Conservation (phyloP, 2,329 filamentous ascomycete genomes). For the Parafenestella ontariensis region DNA sequence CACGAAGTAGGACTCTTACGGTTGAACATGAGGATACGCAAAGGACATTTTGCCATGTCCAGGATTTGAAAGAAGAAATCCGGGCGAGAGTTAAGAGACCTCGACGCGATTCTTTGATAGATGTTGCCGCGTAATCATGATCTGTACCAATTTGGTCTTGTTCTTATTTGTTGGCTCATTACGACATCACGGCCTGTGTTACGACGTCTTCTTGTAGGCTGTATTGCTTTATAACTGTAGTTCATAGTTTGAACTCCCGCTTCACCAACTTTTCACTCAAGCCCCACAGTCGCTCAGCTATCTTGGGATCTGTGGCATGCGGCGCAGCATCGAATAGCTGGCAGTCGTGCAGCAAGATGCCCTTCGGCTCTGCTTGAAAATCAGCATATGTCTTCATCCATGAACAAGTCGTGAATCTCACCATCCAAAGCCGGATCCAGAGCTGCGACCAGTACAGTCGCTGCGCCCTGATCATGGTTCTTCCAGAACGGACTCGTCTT, state of each 20-base stretch:
- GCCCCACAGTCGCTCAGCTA: conserved; percentile 38
- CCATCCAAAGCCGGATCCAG: conserved; percentile 40
- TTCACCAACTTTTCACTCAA: conserved; percentile 41
- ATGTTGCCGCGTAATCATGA: no score
- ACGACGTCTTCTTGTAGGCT: no score
- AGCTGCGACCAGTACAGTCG: conserved; percentile 40
- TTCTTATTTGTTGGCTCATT: no score
- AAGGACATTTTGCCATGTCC: not conserved
- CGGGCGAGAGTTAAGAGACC: not conserved
- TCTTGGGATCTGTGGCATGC: conserved; percentile 30
- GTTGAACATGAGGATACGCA: no score
- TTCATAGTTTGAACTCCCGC: conserved; percentile 31
- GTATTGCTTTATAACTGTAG: not conserved
- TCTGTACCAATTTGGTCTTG: no score
- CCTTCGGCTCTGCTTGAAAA: conserved; percentile 24
- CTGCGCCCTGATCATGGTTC: conserved; percentile 41
- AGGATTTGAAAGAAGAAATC: not conserved
- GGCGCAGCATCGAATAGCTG: conserved; percentile 34
- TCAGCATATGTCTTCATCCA: not conserved
- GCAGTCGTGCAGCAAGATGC: conserved; percentile 37
- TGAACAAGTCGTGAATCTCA: not conserved
- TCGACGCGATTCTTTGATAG: no score
- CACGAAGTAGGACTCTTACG: no score
- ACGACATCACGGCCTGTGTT: no score
- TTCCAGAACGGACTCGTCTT: conserved; percentile 41